Conservation (phyloP, 78 protist species). For the Isochrysis galbana region DNA sequence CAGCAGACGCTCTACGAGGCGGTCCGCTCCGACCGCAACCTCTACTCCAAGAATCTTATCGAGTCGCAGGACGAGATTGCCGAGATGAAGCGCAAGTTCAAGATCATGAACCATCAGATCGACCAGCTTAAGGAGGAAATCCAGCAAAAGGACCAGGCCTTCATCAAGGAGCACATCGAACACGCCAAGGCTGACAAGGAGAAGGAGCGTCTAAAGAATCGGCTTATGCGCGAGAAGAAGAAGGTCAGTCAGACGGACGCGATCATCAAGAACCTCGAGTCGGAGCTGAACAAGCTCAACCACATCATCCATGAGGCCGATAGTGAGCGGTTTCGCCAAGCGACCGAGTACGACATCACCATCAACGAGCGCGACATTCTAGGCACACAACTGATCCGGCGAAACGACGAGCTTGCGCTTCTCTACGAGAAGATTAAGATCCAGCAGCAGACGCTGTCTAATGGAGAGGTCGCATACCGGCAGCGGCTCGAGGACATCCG, state of each 20-base stretch:
- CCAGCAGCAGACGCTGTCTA: slow-evolving; percentile 78
- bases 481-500: slow-evolving; percentile 75
- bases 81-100: slow-evolving; percentile 85
- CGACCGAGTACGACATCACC: slow-evolving; percentile 68
- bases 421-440: slow-evolving; percentile 87
- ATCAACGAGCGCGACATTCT: slow-evolving; percentile 84
- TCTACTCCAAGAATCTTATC: slow-evolving; percentile 65
- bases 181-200: slow-evolving; percentile 48
- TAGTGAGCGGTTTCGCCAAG: slow-evolving; percentile 65
- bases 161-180: slow-evolving; percentile 48
- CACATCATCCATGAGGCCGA: slow-evolving; percentile 79
- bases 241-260: neutral
- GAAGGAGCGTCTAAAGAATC: slow-evolving; percentile 43
- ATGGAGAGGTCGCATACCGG: slow-evolving; percentile 81
- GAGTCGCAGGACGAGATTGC: slow-evolving; percentile 58
- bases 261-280: slow-evolving; percentile 32
- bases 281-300: slow-evolving; percentile 72
- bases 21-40: slow-evolving; percentile 86
- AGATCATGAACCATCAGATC: slow-evolving; percentile 80
- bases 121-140: slow-evolving; percentile 86
- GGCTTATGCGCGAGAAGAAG: slow-evolving; percentile 6
- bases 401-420: slow-evolving; percentile 90
- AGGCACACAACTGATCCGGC: slow-evolving; percentile 84
- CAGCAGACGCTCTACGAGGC: slow-evolving; percentile 85
- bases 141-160: slow-evolving; percentile 34